Conservation (phyloP, 2,329 filamentous ascomycete species). For the Fusarium sp. region DNA sequence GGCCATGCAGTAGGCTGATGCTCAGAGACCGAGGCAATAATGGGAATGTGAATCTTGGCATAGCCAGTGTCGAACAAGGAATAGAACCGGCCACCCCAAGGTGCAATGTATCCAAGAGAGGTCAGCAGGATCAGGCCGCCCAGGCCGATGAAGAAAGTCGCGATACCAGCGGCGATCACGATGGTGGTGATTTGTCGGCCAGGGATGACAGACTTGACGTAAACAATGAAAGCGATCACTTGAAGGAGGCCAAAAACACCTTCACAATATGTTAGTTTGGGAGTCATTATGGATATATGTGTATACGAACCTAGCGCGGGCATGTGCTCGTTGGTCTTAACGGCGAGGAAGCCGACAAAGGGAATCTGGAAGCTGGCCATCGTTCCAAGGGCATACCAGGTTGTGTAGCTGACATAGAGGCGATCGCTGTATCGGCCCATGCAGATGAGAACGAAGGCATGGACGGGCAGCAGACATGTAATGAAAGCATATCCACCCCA, state of each 20-base stretch:
- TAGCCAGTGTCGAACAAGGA: constrained; percentile 99
- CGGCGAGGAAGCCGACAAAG: constrained; percentile 96
- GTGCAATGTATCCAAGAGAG: constrained; percentile 90
- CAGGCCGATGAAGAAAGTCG: constrained; percentile 80
- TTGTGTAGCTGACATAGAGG: constrained; percentile 96
- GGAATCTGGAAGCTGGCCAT: constrained; percentile 99
- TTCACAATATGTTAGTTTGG: constrained; percentile 52
- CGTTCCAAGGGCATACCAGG: constrained; percentile 97
- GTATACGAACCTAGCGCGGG: constrained; percentile 79
- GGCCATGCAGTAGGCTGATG: constrained; percentile 99
- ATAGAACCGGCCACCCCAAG: constrained; percentile 99
- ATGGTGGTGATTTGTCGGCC: constrained; percentile 95
- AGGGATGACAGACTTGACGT: constrained; percentile 87
- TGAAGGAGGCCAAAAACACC: constrained; percentile 97
- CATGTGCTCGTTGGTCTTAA: constrained; percentile 99
- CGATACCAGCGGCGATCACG: constrained; percentile 79
- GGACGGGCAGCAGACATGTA: constrained; percentile 94
- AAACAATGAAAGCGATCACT: constrained; percentile 92
- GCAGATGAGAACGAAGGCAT: constrained; percentile 92
- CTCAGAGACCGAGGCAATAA: constrained; percentile 99
- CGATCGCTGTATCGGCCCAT: constrained; percentile 97
- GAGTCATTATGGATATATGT: neutral
- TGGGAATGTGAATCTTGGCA: constrained; percentile 98
- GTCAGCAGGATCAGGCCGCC: constrained; percentile 87
- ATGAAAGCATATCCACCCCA: constrained; percentile 99